phyloP scores from a whole-genome alignment of 768 basidiomycete species.

The Phlegmacium glaucopus region DNA sequence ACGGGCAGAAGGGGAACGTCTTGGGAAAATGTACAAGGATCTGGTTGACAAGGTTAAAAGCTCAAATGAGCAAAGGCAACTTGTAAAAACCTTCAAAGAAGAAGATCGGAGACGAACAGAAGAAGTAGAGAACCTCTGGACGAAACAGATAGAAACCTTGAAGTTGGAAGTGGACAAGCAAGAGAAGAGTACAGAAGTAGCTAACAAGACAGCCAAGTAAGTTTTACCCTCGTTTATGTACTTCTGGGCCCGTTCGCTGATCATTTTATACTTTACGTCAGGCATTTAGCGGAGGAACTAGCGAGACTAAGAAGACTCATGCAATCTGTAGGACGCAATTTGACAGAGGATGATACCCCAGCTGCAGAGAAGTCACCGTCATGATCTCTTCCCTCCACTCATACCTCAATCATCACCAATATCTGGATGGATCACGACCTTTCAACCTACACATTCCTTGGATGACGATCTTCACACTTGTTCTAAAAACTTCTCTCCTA shows the following conservation, averaged over 20 bases:
- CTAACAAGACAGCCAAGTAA: conserved; percentile 60
- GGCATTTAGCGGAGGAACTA: conserved; percentile 57
- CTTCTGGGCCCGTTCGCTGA: conserved; percentile 40
- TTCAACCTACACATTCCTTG: background rate
- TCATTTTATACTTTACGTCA: conserved; percentile 25
- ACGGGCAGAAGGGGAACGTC: conserved; percentile 61
- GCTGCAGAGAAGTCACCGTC: conserved; percentile 9
- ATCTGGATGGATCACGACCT: conserved; percentile 1
- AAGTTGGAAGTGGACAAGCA: conserved; percentile 52
- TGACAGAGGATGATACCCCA: conserved; percentile 3
- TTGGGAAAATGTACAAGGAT: conserved; percentile 66
- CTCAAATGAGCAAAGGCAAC: conserved; percentile 41
- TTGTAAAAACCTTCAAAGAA: conserved; percentile 46
- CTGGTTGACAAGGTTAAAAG: conserved; percentile 61
- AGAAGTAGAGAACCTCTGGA: conserved; percentile 62
- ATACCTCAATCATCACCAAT: background rate
- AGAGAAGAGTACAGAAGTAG: conserved; percentile 51
- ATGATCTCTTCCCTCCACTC: conserved; percentile 1
- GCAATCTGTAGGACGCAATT: conserved; percentile 42
- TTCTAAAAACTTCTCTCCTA: conserved; percentile 1
- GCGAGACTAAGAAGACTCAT: conserved; percentile 69
- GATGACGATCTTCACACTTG: background rate
- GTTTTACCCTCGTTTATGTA: conserved; percentile 8
- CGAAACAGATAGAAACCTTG: conserved; percentile 51
- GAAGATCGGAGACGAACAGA: conserved; percentile 47